Evolutionary conservation across 495 filamentous ascomycete genomes (phyloP).

Genomic region (Hypomontagnella monticulosa): DNA sequence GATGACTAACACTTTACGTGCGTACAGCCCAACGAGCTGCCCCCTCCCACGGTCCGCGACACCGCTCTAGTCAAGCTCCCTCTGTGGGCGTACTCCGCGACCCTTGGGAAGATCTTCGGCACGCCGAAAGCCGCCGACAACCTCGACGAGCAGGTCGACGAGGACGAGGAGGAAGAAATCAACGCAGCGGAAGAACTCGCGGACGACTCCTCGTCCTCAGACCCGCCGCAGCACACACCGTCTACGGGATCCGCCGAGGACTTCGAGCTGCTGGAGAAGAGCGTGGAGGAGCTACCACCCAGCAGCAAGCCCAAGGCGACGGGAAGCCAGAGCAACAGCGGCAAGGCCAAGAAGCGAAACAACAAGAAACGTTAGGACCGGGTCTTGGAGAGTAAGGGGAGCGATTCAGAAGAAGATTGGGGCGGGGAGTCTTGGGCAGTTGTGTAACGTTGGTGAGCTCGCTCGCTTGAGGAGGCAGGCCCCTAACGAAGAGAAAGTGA

Average conservation of each 20-base stretch:
- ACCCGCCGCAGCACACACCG: constrained; percentile 53
- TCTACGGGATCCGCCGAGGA: constrained; percentile 62
- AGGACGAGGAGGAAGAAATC: constrained; percentile 9
- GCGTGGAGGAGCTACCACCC: constrained; percentile 51
- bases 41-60: constrained; percentile 70
- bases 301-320: constrained; percentile 49
- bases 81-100: constrained; percentile 68
- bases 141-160: constrained; percentile 38
- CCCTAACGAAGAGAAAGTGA: no score
- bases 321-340: constrained; percentile 44
- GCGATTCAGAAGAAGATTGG: neutral
- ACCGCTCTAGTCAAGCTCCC: constrained; percentile 77
- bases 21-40: constrained; percentile 68
- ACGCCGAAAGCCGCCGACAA: constrained; percentile 48
- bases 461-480: no score
- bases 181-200: constrained; percentile 38
- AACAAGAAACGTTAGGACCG: constrained; percentile 59
- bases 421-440: constrained; percentile 17
- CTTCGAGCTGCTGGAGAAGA: constrained; percentile 66
- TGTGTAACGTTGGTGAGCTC: neutral
- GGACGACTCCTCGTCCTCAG: constrained; percentile 45
- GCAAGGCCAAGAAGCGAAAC: constrained; percentile 53
- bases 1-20: neutral
- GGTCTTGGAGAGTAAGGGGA: neutral
- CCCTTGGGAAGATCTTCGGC: constrained; percentile 63